Percentiles rank a stretch among this genome's conserved stretches.
Evolutionary conservation across 2,329 filamentous ascomycete genomes (phyloP).

Genomic region (Cytospora chrysosperma): DNA sequence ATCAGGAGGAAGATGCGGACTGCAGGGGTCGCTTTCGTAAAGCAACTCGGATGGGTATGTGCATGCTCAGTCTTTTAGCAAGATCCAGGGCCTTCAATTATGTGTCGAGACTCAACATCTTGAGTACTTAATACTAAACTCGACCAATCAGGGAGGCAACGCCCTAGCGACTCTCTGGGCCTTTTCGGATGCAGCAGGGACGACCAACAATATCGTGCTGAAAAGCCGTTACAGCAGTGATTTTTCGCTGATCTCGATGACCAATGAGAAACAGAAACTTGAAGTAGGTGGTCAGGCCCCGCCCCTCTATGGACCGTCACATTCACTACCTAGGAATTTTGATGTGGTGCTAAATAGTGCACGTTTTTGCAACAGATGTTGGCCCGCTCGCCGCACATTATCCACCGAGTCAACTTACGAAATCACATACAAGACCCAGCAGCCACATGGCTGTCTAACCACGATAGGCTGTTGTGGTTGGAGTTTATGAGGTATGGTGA

Average conservation of each 20-base stretch:
- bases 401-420: background rate
- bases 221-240: background rate
- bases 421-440: background rate
- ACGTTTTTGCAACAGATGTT: background rate
- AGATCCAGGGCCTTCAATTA: background rate
- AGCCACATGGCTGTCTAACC: background rate
- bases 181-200: background rate
- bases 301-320: too few relatives aligned
- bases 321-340: too few relatives aligned
- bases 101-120: too few relatives aligned
- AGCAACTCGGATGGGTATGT: conserved; percentile 4
- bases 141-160: background rate
- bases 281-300: too few relatives aligned
- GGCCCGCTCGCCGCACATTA: background rate
- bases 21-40: background rate
- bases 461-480: background rate
- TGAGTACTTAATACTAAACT: background rate
- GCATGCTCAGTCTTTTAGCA: background rate
- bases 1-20: background rate
- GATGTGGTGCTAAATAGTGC: background rate
- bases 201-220: background rate
- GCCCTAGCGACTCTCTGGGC: conserved; percentile 5
- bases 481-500: conserved; percentile 4
- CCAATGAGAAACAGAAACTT: background rate
- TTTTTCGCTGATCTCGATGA: background rate